A percentile compares a stretch with the other conserved stretches of the same genome.
Conservation (phyloP, 805 yeast species). For the Yamadazyma laniorum region DNA sequence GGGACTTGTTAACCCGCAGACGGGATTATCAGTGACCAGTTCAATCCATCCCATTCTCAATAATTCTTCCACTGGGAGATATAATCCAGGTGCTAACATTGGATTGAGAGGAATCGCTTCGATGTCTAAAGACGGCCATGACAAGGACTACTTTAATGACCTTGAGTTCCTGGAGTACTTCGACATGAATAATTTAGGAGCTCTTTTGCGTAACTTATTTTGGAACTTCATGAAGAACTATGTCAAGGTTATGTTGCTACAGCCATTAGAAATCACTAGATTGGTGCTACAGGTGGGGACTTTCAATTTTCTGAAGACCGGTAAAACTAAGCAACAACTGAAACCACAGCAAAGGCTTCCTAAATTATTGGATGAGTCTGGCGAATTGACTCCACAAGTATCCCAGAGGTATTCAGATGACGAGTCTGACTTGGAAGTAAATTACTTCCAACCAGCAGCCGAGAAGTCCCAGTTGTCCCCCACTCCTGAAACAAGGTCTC, state of each 20-base stretch:
- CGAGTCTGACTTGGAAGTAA: conserved; percentile 27
- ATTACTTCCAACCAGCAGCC: conserved; percentile 26
- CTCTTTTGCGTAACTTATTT: conserved; percentile 53
- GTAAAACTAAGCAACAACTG: conserved; percentile 13
- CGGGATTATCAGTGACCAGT: conserved; percentile 33
- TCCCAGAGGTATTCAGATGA: conserved; percentile 10
- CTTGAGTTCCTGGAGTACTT: conserved; percentile 66
- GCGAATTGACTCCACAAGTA: conserved; percentile 6
- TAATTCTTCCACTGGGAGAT: conserved; percentile 11
- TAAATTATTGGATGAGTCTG: conserved; percentile 17
- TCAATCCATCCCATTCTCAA: conserved; percentile 20
- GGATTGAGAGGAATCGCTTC: conserved; percentile 14
- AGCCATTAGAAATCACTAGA: conserved; percentile 85
- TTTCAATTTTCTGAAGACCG: conserved; percentile 33
- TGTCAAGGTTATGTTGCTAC: conserved; percentile 64
- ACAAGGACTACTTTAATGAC: conserved; percentile 50
- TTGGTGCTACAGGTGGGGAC: conserved; percentile 78
- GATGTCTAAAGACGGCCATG: conserved; percentile 16
- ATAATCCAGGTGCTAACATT: conserved; percentile 15
- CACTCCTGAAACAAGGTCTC: background rate
- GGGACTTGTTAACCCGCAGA: conserved; percentile 53
- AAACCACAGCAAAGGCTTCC: conserved; percentile 3
- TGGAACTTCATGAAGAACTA: conserved; percentile 68
- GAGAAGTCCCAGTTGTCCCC: background rate
- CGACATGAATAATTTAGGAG: conserved; percentile 56